Evolutionary conservation across 257 asterid genomes (phyloP), one percentile per base, ranked within the genome.

Genomic region (Prunella vulgaris): DNA sequence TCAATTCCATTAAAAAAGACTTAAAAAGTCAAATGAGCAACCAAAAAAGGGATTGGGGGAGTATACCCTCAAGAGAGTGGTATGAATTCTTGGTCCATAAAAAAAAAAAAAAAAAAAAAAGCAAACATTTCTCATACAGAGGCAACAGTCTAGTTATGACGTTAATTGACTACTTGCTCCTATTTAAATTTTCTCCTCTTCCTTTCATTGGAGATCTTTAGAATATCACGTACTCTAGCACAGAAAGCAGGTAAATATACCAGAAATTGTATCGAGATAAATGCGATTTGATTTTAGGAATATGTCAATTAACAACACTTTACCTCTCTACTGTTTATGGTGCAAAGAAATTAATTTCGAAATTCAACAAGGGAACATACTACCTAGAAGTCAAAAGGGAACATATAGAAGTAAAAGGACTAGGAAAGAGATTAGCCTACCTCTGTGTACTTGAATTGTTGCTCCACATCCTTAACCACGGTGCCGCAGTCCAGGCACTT

Each of bases 371-470:
- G 32, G 52, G 7, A 67, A 52, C 53, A 52, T 3, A 28, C 13
- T 5, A 51, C 10, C 35, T 32, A 68, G 24, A 27, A 10, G 10
- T 48, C 20, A 21, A 42, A 28, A 51, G 4, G 30, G 33, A 10
- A 25, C 44, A 61, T 9, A 64, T n/a, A 15, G 10, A 38, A 46
- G 53, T 3, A 46, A 10, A 9, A 17, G 5, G 1, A 49, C 10
- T 17, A 4, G 18, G 13, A 5, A 14, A 14, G 15, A 53, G 60
- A 32, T 1, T 58, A 71, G 35, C 37, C 24, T 27, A 75, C 99
- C 99, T 94, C 99, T 0, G 96, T 86, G 75, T 91, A 94, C 83
- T 94, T 94, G 84, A 87, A 94, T 51, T 94, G 98, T 70, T 94
- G 98, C 51, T 94, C 99, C 18, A 89, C 92, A 70, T 89, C 83